Percentiles rank a stretch among this genome's conserved stretches.
phyloP scores from a whole-genome alignment of 2,329 filamentous ascomycete species.

The Pestalotiopsis sp. region DNA sequence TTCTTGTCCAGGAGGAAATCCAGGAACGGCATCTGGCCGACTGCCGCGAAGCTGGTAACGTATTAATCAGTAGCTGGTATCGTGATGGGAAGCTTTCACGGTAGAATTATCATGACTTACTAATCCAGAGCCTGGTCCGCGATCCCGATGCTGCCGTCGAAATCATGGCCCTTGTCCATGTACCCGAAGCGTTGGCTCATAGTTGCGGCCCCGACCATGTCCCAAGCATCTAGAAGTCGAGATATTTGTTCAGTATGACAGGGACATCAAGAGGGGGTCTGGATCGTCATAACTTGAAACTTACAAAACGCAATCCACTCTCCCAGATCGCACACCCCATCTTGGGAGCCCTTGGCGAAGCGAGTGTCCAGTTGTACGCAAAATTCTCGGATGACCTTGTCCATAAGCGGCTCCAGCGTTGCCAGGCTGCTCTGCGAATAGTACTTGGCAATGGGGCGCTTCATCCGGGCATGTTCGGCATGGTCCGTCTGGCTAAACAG shows the following conservation, averaged over 20 bases:
- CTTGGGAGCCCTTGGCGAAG: constrained; percentile 23
- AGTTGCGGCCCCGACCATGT: constrained; percentile 42
- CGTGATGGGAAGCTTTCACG: not conserved
- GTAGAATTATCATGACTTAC: not conserved
- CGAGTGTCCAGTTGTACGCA: constrained; percentile 27
- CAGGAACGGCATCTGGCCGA: constrained; percentile 29
- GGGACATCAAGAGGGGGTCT: too few species aligned
- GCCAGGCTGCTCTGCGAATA: constrained; percentile 27
- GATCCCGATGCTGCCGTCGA: constrained; percentile 36
- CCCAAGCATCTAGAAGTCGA: constrained; percentile 33
- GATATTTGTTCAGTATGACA: too few species aligned
- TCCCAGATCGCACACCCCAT: constrained; percentile 23
- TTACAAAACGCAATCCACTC: constrained; percentile 31
- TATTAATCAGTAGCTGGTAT: not conserved
- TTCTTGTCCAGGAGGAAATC: constrained; percentile 33
- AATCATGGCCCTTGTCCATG: constrained; percentile 38
- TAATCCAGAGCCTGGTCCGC: constrained; percentile 33
- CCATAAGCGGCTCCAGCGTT: constrained; percentile 27
- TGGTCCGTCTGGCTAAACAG: constrained; percentile 31
- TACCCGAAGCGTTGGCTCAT: constrained; percentile 45
- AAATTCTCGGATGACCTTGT: constrained; percentile 28
- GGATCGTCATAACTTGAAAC: constrained; percentile 1
- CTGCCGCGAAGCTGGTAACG: constrained; percentile 25
- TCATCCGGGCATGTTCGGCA: constrained; percentile 23
- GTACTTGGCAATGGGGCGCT: constrained; percentile 28